Evolutionary conservation across 2,329 filamentous ascomycete genomes (phyloP).

Genomic region (Simplicillium aogashimaense): DNA sequence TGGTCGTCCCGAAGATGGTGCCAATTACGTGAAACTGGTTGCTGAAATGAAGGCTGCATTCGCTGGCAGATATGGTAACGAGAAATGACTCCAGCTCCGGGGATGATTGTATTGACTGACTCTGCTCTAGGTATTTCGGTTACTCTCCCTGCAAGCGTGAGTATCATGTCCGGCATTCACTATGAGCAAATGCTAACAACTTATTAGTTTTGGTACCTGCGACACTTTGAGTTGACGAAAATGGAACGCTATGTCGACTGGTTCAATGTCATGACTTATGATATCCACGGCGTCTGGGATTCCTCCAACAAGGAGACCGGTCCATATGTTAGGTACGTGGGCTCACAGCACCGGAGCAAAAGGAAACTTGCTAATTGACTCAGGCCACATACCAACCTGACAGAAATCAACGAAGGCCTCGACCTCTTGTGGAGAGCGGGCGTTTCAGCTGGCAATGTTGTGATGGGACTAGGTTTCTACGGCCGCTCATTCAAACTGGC

Average conservation of each 20-base stretch:
- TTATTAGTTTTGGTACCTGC: conserved; percentile 17
- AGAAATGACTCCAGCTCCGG: too few relatives aligned
- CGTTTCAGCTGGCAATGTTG: conserved; percentile 29
- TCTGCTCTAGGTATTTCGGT: too few relatives aligned
- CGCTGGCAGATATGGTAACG: too few relatives aligned
- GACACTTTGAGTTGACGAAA: conserved; percentile 13
- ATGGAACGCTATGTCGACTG: conserved; percentile 21
- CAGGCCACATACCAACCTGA: conserved; percentile 33
- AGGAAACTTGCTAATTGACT: too few relatives aligned
- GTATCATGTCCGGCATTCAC: too few relatives aligned
- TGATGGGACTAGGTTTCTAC: conserved; percentile 36
- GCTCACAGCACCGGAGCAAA: too few relatives aligned
- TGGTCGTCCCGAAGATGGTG: conserved; percentile 13
- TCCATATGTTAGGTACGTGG: conserved; percentile 13
- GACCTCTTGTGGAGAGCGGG: conserved; percentile 38
- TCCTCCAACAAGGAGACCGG: conserved; percentile 8
- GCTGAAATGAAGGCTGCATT: too few relatives aligned
- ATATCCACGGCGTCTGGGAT: conserved; percentile 26
- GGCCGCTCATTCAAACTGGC: conserved; percentile 20
- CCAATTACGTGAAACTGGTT: conserved; percentile 13
- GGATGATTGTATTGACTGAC: too few relatives aligned
- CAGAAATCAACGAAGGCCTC: conserved; percentile 30
- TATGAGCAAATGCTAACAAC: too few relatives aligned
- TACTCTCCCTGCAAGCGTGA: too few relatives aligned
- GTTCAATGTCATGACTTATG: conserved; percentile 36